These are phyloP conservation scores for Solidago caesia DNA, from an alignment of 129 eudicot genomes.

Conservation along the genomic window DNA sequence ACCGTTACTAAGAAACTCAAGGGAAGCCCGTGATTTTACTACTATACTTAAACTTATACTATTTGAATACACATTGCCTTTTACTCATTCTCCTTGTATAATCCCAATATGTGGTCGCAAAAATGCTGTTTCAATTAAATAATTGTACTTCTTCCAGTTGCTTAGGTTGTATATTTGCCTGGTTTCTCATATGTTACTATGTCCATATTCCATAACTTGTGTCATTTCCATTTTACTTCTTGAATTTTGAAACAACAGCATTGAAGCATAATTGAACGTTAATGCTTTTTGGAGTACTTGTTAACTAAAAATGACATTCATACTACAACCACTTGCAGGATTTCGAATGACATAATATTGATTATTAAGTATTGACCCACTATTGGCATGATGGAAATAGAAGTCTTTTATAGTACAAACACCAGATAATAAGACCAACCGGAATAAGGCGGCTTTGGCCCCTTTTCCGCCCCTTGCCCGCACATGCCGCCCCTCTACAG, in stretches of 20 bases:
- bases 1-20: conserved; percentile 77
- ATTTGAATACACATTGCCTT: neutral
- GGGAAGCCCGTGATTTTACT: conserved; percentile 46
- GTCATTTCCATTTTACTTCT: neutral
- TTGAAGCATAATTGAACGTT: conserved; percentile 31
- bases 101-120: conserved; percentile 18
- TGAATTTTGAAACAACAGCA: neutral
- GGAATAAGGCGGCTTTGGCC: too few species aligned
- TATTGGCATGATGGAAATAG: neutral
- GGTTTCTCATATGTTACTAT: conserved; percentile 10
- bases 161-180: conserved; percentile 10
- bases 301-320: neutral
- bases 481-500: too few species aligned
- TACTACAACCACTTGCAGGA: neutral
- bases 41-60: conserved; percentile 10
- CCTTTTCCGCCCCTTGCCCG: too few species aligned
- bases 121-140: conserved; percentile 3
- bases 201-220: neutral
- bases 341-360: neutral
- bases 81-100: neutral
- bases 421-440: neutral
- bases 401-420: neutral
- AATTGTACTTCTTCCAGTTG: conserved; percentile 19
- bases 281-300: neutral
- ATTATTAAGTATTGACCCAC: neutral